Conservation (phyloP, 2,329 filamentous ascomycete genomes). For the Colletotrichum phormii region DNA sequence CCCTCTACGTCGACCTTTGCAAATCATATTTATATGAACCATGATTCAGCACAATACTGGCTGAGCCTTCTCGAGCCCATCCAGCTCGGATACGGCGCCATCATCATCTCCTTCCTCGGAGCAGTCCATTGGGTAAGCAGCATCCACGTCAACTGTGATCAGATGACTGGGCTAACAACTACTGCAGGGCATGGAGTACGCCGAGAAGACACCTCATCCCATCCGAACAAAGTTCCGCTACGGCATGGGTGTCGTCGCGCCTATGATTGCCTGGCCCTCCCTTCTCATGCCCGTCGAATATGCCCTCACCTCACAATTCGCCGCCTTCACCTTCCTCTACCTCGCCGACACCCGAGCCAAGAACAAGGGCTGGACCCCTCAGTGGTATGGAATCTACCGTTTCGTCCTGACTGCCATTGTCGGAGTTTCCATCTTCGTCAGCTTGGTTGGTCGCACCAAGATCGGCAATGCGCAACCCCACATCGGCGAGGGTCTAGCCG, state of each 20-base stretch:
- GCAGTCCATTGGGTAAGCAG: conserved; percentile 83
- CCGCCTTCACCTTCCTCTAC: conserved; percentile 87
- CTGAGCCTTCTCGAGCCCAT: conserved; percentile 84
- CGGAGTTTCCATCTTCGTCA: conserved; percentile 83
- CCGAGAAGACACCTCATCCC: conserved; percentile 70
- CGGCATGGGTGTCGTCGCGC: conserved; percentile 82
- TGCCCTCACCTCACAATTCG: conserved; percentile 87
- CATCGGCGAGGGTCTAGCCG: conserved; percentile 49
- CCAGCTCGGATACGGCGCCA: conserved; percentile 90
- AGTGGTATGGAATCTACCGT: conserved; percentile 90
- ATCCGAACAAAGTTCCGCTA: conserved; percentile 83
- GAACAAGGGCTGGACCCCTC: conserved; percentile 80
- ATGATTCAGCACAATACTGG: conserved; percentile 77
- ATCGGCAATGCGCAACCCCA: conserved; percentile 60
- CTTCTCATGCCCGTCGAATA: conserved; percentile 86
- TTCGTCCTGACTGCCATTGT: conserved; percentile 94
- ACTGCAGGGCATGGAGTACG: conserved; percentile 79
- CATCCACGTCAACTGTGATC: neutral
- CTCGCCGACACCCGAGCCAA: conserved; percentile 83
- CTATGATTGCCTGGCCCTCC: conserved; percentile 90
- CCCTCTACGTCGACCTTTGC: conserved; percentile 72
- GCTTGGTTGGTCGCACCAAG: conserved; percentile 84
- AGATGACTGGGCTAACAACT: conserved; percentile 5
- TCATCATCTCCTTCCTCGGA: conserved; percentile 93
- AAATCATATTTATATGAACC: conserved; percentile 74